A percentile compares a stretch with the other conserved stretches of the same genome.
Evolutionary conservation across 2,329 filamentous ascomycete genomes (phyloP).

Genomic region (Claviceps maximensis): DNA sequence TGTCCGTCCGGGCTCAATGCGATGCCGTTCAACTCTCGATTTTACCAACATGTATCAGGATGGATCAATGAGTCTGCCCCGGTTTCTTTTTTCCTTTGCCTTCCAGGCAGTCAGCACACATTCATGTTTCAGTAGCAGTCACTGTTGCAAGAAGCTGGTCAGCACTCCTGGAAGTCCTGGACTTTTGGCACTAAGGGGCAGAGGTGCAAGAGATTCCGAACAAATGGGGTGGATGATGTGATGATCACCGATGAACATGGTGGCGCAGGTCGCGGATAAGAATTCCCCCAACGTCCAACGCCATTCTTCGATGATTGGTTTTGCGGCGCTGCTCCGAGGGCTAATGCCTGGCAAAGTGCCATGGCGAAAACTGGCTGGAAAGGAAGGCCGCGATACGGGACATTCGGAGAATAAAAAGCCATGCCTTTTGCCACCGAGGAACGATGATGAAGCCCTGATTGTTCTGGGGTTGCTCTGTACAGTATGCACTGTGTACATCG

Average conservation of each 20-base stretch:
- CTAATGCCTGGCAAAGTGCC: background rate
- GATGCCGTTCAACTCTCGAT: background rate
- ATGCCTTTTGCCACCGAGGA: background rate
- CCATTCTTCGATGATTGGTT: background rate
- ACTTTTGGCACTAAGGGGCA: background rate
- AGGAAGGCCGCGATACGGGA: background rate
- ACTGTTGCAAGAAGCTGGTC: too few relatives aligned
- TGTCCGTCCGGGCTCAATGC: background rate
- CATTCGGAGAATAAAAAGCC: background rate
- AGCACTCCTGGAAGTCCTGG: too few relatives aligned
- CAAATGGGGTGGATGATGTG: too few relatives aligned
- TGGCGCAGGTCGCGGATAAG: background rate
- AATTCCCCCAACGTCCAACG: background rate
- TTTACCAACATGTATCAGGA: too few relatives aligned
- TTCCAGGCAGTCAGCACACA: background rate
- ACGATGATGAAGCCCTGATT: background rate
- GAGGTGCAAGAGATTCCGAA: too few relatives aligned
- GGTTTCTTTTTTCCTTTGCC: too few relatives aligned
- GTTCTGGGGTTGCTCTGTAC: background rate
- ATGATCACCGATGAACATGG: background rate
- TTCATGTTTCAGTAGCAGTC: background rate
- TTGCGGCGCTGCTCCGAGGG: background rate
- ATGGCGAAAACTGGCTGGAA: background rate
- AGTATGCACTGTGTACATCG: background rate
- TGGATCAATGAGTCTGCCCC: background rate